Percentiles rank a stretch among this genome's conserved stretches.
Evolutionary conservation across 805 yeast genomes (phyloP).

Genomic region (Hanseniaspora osmophila): DNA sequence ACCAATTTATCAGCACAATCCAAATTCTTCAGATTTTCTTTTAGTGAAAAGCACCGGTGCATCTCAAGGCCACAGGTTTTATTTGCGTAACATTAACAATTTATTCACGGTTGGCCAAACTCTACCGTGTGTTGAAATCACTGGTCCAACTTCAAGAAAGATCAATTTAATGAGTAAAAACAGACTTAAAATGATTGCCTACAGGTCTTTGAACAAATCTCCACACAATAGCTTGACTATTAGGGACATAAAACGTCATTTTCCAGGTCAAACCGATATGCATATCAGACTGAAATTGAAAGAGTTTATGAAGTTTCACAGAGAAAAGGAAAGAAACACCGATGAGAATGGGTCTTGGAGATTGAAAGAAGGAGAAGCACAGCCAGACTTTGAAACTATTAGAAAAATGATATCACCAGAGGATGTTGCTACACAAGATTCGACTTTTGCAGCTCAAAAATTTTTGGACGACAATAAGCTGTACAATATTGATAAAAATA

Average conservation of each 20-base stretch:
- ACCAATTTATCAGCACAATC: constrained; percentile 81
- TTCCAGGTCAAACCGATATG: constrained; percentile 95
- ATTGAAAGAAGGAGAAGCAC: constrained; percentile 47
- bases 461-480: constrained; percentile 66
- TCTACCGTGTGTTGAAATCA: constrained; percentile 86
- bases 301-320: constrained; percentile 94
- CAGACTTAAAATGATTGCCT: constrained; percentile 85
- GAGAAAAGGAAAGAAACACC: constrained; percentile 39
- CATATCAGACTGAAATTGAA: constrained; percentile 89
- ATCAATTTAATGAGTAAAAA: constrained; percentile 88
- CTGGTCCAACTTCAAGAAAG: constrained; percentile 94
- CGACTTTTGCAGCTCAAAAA: constrained; percentile 91
- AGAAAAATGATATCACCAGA: constrained; percentile 84
- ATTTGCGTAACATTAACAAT: constrained; percentile 51
- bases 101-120: constrained; percentile 83
- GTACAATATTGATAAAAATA: constrained; percentile 31
- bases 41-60: constrained; percentile 69
- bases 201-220: constrained; percentile 64
- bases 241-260: constrained; percentile 77
- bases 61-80: constrained; percentile 59
- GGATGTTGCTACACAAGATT: constrained; percentile 71
- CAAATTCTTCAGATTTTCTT: constrained; percentile 64
- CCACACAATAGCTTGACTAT: constrained; percentile 66
- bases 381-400: constrained; percentile 65
- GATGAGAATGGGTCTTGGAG: constrained; percentile 64